Conservation (phyloP, 495 filamentous ascomycete species). For the Aspergillus sclerotiicarbonarius region DNA sequence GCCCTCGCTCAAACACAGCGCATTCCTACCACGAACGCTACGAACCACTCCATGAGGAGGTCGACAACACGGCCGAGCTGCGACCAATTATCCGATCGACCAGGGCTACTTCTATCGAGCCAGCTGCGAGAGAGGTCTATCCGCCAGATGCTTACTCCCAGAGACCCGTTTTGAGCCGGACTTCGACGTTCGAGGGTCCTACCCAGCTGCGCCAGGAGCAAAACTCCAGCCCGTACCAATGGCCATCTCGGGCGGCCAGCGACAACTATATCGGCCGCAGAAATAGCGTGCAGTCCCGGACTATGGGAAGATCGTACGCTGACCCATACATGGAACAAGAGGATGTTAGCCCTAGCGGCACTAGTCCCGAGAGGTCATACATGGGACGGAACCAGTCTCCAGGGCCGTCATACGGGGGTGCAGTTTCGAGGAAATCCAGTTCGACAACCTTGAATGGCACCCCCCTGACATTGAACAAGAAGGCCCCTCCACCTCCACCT, state of each 20-base stretch:
- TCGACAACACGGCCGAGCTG: constrained; percentile 36
- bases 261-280: constrained; percentile 49
- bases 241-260: constrained; percentile 56
- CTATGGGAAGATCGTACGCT: constrained; percentile 36
- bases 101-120: constrained; percentile 36
- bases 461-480: constrained; percentile 53
- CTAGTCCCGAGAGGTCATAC: constrained; percentile 58
- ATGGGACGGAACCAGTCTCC: constrained; percentile 58
- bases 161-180: constrained; percentile 46
- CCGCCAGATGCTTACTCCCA: constrained; percentile 25
- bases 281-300: constrained; percentile 43
- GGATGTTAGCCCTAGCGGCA: constrained; percentile 52
- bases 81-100: constrained; percentile 65
- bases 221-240: constrained; percentile 40
- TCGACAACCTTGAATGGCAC: constrained; percentile 44
- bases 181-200: constrained; percentile 59
- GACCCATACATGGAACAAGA: constrained; percentile 69
- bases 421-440: constrained; percentile 56
- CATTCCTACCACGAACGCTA: constrained; percentile 60
- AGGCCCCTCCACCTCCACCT: constrained; percentile 76
- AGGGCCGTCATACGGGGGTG: constrained; percentile 60
- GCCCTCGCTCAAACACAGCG: constrained; percentile 61
- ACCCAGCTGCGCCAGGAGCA: constrained; percentile 51
- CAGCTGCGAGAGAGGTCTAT: constrained; percentile 35
- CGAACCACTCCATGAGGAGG: constrained; percentile 57